Evolutionary conservation across 1,139 yeast genomes (phyloP), one percentile per base, ranked within the genome.

Genomic region (Starmera stellimalicola): DNA sequence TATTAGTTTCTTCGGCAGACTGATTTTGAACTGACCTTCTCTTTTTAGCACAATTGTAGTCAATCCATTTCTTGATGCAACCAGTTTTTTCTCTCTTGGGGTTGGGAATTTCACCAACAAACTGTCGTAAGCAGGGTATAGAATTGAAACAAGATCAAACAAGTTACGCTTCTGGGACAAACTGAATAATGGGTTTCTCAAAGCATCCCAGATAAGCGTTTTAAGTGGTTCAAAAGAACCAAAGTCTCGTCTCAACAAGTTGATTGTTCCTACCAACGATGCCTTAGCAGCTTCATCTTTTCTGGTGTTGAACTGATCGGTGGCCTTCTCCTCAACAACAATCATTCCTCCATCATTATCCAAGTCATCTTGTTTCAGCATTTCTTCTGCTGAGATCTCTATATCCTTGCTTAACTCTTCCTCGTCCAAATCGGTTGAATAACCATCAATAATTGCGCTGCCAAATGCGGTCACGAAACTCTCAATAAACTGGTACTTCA

Each of bases 41-140:
- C 62, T 50, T 33, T 51, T 58, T 3, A 60, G 39, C 6, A 44
- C 41, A 3, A 60, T 46, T n/a, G 37, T 47, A 19, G 50, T 49
- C 12, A 42, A 40, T 2, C 54, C 59, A 5, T 42, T n/a, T 28
- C 68, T 53, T 43, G 67, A 70, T 2, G 82, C 81, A 3, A 72
- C 73, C 26, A 88, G 61, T 46, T 73, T 74, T 54, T 73, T 77
- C 40, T 77, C 78, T 34, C 72, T 67, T 4, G 95, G 96, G 14
- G 77, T 60, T 2, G 77, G 70, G 15, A 87, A 58, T 9, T 62
- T 68, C 1, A 85, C 83, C 16, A 70, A 51, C 31, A 77, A 70
- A 4, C 74, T 64, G 43, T 81, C 79, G 24, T 63, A 57, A n/a
- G 85, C 73, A 28, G 70, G 70, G 48, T 73, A 83, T 27, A 91